Conservation (phyloP, 2,329 filamentous ascomycete genomes). For the Pseudocercospora macadamiae region DNA sequence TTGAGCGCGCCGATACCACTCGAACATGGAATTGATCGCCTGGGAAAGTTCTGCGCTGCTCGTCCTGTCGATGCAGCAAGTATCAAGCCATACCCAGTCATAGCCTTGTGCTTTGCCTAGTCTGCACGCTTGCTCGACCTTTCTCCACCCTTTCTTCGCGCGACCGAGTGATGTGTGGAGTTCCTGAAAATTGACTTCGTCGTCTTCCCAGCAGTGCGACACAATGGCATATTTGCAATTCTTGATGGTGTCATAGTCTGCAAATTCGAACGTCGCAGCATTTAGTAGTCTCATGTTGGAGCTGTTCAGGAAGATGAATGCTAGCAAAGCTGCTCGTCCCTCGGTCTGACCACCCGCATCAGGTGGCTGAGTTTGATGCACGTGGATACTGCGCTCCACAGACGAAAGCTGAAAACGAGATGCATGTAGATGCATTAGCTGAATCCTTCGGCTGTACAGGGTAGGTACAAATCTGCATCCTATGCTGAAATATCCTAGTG, state of each 20-base stretch:
- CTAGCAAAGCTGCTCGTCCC: too few relatives aligned
- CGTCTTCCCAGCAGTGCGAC: conserved; percentile 20
- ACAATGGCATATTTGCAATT: conserved; percentile 19
- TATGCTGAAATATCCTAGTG: too few relatives aligned
- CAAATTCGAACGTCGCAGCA: background rate
- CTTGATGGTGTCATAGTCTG: background rate
- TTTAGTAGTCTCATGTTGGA: background rate
- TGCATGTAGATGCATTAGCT: background rate
- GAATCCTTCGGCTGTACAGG: too few relatives aligned
- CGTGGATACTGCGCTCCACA: background rate
- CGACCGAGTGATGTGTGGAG: background rate
- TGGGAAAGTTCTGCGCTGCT: conserved; percentile 25
- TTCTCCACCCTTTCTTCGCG: conserved; percentile 14
- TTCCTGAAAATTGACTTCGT: conserved; percentile 20
- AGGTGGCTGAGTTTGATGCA: too few relatives aligned
- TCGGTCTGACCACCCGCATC: too few relatives aligned
- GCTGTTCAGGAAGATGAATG: background rate
- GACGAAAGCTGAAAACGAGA: background rate
- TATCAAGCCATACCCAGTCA: conserved; percentile 26
- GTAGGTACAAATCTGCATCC: too few relatives aligned
- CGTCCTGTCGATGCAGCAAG: conserved; percentile 28
- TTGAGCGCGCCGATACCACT: conserved; percentile 21
- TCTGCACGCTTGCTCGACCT: background rate
- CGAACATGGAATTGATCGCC: conserved; percentile 30
- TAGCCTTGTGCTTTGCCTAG: background rate